Percentiles rank a stretch among this genome's conserved stretches.
Conservation (phyloP, 2,329 filamentous ascomycete genomes). For the Venturia oleaginea region DNA sequence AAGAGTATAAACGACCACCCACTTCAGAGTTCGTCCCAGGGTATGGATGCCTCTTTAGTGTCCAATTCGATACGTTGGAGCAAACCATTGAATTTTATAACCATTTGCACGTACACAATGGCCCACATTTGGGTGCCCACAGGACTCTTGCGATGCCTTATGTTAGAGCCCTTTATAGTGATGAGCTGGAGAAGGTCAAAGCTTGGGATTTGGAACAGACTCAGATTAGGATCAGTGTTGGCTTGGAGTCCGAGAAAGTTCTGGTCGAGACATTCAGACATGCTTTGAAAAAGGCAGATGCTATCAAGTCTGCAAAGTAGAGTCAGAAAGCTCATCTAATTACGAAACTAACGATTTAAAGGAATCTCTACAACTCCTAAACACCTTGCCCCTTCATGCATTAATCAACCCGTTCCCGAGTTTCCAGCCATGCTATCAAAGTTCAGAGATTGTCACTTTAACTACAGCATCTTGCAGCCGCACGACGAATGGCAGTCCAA, state of each 20-base stretch:
- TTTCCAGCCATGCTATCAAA: background rate
- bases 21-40: constrained; percentile 42
- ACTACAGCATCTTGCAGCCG: background rate
- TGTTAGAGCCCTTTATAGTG: constrained; percentile 36
- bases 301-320: background rate
- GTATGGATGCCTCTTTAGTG: constrained; percentile 46
- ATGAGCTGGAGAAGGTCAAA: constrained; percentile 28
- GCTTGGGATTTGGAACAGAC: constrained; percentile 33
- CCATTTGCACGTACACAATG: constrained; percentile 39
- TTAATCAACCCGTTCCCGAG: background rate
- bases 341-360: background rate
- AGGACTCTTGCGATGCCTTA: constrained; percentile 43
- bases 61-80: constrained; percentile 40
- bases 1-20: constrained; percentile 19
- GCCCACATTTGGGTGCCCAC: constrained; percentile 47
- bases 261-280: constrained; percentile 12
- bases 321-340: background rate
- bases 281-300: constrained; percentile 9
- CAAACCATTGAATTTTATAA: constrained; percentile 42
- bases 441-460: background rate
- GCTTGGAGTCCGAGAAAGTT: constrained; percentile 32
- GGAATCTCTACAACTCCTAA: background rate
- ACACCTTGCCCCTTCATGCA: too few relatives aligned
- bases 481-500: background rate
- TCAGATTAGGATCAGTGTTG: constrained; percentile 40